Conservation (phyloP, 2,329 filamentous ascomycete genomes). For the Penicillium sp. region DNA sequence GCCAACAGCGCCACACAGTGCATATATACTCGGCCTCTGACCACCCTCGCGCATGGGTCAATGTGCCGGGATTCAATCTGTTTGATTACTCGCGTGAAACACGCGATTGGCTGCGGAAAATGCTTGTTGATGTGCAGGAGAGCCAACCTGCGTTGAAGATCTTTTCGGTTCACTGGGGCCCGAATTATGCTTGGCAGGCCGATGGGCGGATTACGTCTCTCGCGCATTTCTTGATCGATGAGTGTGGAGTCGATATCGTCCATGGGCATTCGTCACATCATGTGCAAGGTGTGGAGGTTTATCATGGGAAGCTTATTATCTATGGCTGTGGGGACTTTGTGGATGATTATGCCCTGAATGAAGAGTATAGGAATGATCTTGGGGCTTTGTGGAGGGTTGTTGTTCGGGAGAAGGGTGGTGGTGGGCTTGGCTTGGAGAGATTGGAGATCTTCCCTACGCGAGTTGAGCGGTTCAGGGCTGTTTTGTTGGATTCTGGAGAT, state of each 20-base stretch:
- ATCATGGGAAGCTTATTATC: constrained; percentile 31
- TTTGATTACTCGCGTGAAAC: constrained; percentile 28
- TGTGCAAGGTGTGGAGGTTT: constrained; percentile 35
- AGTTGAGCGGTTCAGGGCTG: constrained; percentile 28
- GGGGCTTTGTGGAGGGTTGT: constrained; percentile 34
- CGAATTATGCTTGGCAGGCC: constrained; percentile 35
- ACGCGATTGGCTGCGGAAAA: constrained; percentile 17
- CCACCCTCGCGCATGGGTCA: constrained; percentile 30
- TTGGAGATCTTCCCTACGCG: constrained; percentile 33
- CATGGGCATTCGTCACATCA: constrained; percentile 38
- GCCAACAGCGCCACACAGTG: constrained; percentile 9
- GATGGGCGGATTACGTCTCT: constrained; percentile 24
- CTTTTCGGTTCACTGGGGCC: constrained; percentile 36
- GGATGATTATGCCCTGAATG: constrained; percentile 35
- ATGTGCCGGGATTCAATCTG: constrained; percentile 29
- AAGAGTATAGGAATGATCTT: constrained; percentile 33
- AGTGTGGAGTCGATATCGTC: constrained; percentile 36
- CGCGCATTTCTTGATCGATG: constrained; percentile 36
- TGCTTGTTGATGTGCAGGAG: neutral
- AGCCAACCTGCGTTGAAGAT: constrained; percentile 26
- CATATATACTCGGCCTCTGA: constrained; percentile 33
- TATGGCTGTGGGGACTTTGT: constrained; percentile 39
- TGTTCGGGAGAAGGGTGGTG: constrained; percentile 15
- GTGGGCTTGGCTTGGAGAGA: constrained; percentile 14
- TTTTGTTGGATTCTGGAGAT: constrained; percentile 24